Percentiles rank a stretch among this genome's conserved stretches.
phyloP scores from a whole-genome alignment of 352 stramenopile species.

The Globisporangium orthogonon region DNA sequence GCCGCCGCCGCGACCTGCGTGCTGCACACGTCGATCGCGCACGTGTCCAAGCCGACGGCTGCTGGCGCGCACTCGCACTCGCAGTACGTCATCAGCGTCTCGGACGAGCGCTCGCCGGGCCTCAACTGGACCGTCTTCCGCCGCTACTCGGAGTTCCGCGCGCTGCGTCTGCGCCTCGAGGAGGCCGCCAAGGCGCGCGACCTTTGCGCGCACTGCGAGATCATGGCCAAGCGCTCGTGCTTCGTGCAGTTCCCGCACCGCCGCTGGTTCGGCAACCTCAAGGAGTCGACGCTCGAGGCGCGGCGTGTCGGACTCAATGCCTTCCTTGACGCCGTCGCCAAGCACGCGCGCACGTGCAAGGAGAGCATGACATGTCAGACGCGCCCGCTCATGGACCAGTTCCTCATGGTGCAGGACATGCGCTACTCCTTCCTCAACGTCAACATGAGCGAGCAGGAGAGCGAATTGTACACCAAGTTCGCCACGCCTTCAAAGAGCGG shows the following conservation, averaged over 20 bases:
- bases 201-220: conserved; percentile 69
- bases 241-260: conserved; percentile 80
- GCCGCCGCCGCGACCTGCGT: conserved; percentile 24
- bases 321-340: conserved; percentile 72
- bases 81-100: conserved; percentile 83
- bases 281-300: conserved; percentile 64
- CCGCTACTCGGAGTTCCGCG: conserved; percentile 81
- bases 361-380: conserved; percentile 68
- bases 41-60: conserved; percentile 60
- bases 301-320: conserved; percentile 67
- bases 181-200: conserved; percentile 53
- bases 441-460: conserved; percentile 60
- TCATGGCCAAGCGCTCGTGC: conserved; percentile 75
- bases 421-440: conserved; percentile 86
- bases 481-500: conserved; percentile 4
- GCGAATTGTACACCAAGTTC: conserved; percentile 36
- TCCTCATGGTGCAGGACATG: conserved; percentile 87
- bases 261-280: conserved; percentile 66
- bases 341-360: conserved; percentile 69
- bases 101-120: conserved; percentile 59
- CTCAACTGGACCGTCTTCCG: conserved; percentile 83
- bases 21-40: conserved; percentile 74
- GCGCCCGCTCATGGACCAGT: conserved; percentile 77
- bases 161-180: conserved; percentile 57
- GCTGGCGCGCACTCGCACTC: conserved; percentile 61